Conservation (phyloP, 768 basidiomycete genomes). For the Pleurotus eryngii region DNA sequence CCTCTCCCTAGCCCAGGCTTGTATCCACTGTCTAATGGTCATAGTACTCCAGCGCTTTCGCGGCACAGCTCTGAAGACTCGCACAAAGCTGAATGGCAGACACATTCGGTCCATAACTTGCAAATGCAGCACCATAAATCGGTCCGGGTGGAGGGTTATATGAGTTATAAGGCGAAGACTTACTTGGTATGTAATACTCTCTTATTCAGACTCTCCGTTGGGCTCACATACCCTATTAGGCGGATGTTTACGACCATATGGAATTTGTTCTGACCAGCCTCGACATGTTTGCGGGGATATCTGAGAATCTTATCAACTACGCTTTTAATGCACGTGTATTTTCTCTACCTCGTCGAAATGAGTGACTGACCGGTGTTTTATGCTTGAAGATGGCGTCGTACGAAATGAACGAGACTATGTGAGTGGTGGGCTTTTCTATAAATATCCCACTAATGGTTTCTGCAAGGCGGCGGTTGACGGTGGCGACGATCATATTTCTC, state of each 20-base stretch:
- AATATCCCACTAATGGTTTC: not conserved
- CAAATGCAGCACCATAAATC: not conserved
- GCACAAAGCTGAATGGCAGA: conserved; percentile 10
- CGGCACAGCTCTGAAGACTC: conserved; percentile 18
- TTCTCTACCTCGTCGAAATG: conserved; percentile 7
- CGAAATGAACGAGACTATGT: conserved; percentile 68
- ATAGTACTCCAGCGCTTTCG: conserved; percentile 3
- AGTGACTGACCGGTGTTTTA: not conserved
- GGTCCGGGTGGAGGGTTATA: conserved; percentile 50
- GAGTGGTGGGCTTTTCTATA: conserved; percentile 15
- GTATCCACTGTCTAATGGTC: not conserved
- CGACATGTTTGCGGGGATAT: conserved; percentile 64
- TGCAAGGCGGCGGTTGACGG: conserved; percentile 59
- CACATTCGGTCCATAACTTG: not conserved
- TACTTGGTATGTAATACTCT: conserved; percentile 45
- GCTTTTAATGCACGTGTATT: conserved; percentile 56
- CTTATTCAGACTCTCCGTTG: not conserved
- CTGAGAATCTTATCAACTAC: conserved; percentile 67
- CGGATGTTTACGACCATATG: conserved; percentile 48
- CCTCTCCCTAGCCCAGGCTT: not conserved
- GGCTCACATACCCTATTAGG: not conserved
- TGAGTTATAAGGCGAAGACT: conserved; percentile 67
- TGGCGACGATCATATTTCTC: conserved; percentile 67
- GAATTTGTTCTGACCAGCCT: conserved; percentile 62
- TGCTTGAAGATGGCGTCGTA: conserved; percentile 53